Evolutionary conservation across 2,329 filamentous ascomycete genomes (phyloP), one percentile per base, ranked within the genome.

Genomic region (Cucurbitaria berberidis): DNA sequence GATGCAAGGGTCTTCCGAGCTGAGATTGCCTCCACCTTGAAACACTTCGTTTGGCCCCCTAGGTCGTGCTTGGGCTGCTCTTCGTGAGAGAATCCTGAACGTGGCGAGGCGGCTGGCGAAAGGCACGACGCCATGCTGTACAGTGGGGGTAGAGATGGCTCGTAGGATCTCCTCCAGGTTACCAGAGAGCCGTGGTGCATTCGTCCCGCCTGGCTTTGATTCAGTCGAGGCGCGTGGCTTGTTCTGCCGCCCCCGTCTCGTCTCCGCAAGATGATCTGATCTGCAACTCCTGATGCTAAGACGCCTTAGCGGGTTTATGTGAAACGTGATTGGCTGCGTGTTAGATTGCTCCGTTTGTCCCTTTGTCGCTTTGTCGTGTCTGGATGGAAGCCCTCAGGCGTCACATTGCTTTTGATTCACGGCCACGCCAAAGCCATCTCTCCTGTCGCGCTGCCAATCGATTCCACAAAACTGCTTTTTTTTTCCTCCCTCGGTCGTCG

Each of bases 311-410:
- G 15, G 36, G 24, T 22, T 39, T 7, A 21, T 15, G 26, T 24
- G 18, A 24, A n/a, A 2, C 9, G 24, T 15, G 16, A 63, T 63
- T 61, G 60, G 60, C 51, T 44, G 29, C 16, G 6, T 10, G 43
- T 43, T 49, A 60, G 47, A 63, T 63, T 63, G 51, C 47, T 48
- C 48, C 48, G 42, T 55, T 55, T 57, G 55, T 40, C 51, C 39
- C 47, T 45, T 41, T 55, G 45, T 46, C 54, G 60, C 58, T 55
- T 50, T 55, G 45, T 46, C 54, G 60, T 55, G 53, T 50, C 55
- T 51, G 52, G n/a, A 51, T 40, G 26, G n/a, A n/a, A 43, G n/a
- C 42, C 24, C 42, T 22, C 29, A 42, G 43, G 39, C 36, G 39
- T 46, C 48, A 42, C 45, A 41, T 39, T 36, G 41, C 53, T 27